A percentile compares a stretch with the other conserved stretches of the same genome.
These are phyloP conservation scores for Eucalyptus brandiana DNA, from an alignment of 345 rosid genomes.

Conservation along the genomic window DNA sequence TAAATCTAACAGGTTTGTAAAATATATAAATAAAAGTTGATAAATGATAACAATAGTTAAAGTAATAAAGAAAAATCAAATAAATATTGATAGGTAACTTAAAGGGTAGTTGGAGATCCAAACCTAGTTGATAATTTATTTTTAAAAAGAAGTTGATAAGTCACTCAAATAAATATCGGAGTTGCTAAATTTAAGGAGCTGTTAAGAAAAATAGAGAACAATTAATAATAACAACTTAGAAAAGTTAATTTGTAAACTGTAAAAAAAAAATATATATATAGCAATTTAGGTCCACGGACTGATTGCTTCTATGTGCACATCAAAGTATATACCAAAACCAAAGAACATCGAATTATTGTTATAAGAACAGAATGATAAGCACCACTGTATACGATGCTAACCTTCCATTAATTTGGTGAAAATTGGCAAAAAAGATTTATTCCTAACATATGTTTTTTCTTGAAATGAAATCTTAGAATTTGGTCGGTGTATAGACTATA, in stretches of 20 bases:
- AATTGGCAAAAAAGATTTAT: background rate
- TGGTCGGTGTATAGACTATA: background rate
- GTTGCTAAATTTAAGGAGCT: background rate
- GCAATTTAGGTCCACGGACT: background rate
- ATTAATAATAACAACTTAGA: background rate
- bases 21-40: background rate
- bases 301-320: background rate
- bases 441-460: background rate
- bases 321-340: background rate
- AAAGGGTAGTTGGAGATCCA: background rate
- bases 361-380: background rate
- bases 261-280: background rate
- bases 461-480: background rate
- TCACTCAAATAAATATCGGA: background rate
- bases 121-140: background rate
- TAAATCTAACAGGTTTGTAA: background rate
- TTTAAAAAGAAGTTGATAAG: background rate
- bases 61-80: background rate
- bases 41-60: background rate
- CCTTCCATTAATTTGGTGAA: background rate
- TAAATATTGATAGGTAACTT: background rate
- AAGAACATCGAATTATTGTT: background rate
- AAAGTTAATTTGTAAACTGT: background rate
- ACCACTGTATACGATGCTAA: background rate
- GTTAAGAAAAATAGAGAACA: background rate